phyloP scores from a whole-genome alignment of 1,284 basidiomycete species.

The Ceratobasidium sp. region DNA sequence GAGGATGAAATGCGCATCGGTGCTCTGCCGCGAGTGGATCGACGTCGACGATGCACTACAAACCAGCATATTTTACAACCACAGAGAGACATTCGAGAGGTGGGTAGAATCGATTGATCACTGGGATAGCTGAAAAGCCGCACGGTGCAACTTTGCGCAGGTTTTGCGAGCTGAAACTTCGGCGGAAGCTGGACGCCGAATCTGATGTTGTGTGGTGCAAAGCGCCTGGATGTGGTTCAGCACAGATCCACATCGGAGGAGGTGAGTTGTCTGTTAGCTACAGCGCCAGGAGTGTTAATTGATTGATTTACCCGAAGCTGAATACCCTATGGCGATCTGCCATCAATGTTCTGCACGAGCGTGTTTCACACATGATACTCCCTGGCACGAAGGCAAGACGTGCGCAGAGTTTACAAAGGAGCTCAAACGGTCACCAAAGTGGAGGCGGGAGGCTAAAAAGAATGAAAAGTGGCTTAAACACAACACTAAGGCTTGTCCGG shows the following conservation, averaged over 20 bases:
- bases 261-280: background rate
- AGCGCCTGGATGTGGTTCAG: constrained; percentile 27
- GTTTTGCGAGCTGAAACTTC: constrained; percentile 19
- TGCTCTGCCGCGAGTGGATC: background rate
- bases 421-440: background rate
- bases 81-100: constrained; percentile 16
- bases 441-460: background rate
- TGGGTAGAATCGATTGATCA: background rate
- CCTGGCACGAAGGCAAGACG: constrained; percentile 28
- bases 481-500: constrained; percentile 26
- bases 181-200: background rate
- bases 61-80: background rate
- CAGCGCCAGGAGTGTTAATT: background rate
- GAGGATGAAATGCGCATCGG: background rate
- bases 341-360: constrained; percentile 2
- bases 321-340: constrained; percentile 1
- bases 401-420: constrained; percentile 19
- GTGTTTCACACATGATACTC: constrained; percentile 21
- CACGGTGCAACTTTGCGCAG: background rate
- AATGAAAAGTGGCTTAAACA: constrained; percentile 2
- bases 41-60: constrained; percentile 2
- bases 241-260: constrained; percentile 28
- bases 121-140: background rate
- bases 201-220: constrained; percentile 13
- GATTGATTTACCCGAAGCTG: background rate